Evolutionary conservation across 2,329 filamentous ascomycete species (phyloP), one percentile per base, ranked within the genome.

Genomic region (Fonsecaea erecta): DNA sequence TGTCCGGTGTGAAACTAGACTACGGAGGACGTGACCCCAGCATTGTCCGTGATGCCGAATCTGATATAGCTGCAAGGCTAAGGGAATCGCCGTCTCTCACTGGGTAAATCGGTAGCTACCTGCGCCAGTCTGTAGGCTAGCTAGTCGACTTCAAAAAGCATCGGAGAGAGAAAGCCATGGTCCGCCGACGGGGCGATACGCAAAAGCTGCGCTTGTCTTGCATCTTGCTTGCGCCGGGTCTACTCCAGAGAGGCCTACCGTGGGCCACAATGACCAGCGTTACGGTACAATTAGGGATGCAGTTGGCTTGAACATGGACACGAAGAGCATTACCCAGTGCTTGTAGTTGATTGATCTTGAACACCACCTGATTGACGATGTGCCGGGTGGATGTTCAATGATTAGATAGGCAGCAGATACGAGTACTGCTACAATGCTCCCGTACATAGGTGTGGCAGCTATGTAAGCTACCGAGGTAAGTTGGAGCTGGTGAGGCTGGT

Each of bases 11-110:
- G 57, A 60, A 52, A 60, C 43, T 60, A 60, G 43, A 35, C 14
- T 52, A 52, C 30, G 57, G 32, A 60, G 46, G 57, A 60, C 9
- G 1, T 40, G 21, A 37, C n/a, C 21, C 43, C 51, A 37, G 46
- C 34, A 37, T n/a, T 52, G 57, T 52, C 46, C 57, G 46, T 60
- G 21, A 52, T 18, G 43, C 57, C 21, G 43, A n/a, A 46, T 60
- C 35, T 52, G 34, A 60, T 52, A 40, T 60, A 60, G 57, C 57
- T 60, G 57, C 57, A 60, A 60, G 57, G 57, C 57, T 60, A 60
- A 52, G 26, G 7, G 4, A 37, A n/a, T 21, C 30, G 40, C 16
- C 26, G 28, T 30, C 30, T 32, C 21, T 26, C 8, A 58, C 26
- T 32, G 55, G 37, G n/a, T 18, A 1, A n/a, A 40, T 14, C 14